Evolutionary conservation across 108 stramenopile species (phyloP).

Genomic region (Nitzschia palea): DNA sequence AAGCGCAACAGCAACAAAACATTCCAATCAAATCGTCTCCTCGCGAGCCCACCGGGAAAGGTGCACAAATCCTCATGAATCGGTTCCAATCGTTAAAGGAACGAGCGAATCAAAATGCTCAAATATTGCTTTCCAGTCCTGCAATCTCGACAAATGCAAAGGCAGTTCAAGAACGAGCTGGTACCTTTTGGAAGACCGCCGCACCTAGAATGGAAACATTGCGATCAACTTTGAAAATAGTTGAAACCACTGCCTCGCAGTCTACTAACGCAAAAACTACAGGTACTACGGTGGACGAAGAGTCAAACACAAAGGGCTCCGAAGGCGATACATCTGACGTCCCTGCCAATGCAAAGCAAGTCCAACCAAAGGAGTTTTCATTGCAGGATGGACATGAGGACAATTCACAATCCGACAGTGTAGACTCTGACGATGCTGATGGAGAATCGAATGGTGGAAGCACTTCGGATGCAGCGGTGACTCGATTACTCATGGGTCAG

Average conservation of each 20-base stretch:
- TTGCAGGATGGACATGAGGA: neutral
- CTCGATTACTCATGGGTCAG: neutral
- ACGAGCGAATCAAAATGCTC: conserved; percentile 43
- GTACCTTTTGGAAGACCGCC: conserved; percentile 14
- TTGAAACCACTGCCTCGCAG: neutral
- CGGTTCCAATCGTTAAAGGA: conserved; percentile 40
- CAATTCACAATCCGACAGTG: neutral
- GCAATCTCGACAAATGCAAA: conserved; percentile 32
- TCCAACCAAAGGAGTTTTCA: conserved; percentile 9
- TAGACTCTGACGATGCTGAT: neutral
- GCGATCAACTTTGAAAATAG: neutral
- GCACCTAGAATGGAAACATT: neutral
- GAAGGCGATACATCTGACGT: neutral
- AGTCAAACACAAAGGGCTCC: neutral
- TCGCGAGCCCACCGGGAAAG: conserved; percentile 3
- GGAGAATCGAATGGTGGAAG: neutral
- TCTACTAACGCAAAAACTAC: no score
- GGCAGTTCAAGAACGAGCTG: conserved; percentile 13
- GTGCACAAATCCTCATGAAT: conserved; percentile 51
- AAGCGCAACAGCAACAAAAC: neutral
- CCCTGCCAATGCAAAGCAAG: neutral
- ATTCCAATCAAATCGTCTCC: neutral
- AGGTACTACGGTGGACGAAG: neutral
- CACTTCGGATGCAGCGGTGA: neutral
- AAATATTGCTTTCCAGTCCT: conserved; percentile 11